Conservation (phyloP, 2,329 filamentous ascomycete genomes). For the Lomentospora prolificans region DNA sequence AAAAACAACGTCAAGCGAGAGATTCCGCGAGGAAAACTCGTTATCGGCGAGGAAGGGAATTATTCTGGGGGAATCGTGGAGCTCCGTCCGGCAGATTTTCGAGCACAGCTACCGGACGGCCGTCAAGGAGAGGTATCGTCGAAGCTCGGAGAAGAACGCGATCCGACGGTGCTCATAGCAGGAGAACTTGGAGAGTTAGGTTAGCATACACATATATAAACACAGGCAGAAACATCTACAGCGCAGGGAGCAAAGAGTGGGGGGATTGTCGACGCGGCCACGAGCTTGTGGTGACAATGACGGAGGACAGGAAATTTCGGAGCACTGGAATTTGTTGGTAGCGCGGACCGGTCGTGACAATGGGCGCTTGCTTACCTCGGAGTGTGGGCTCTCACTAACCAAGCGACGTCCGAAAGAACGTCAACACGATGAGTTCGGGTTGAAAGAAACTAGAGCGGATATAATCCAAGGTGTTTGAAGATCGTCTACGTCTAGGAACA, state of each 20-base stretch:
- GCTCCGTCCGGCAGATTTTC: neutral
- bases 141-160: neutral
- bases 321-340: too few relatives aligned
- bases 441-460: neutral
- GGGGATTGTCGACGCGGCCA: too few relatives aligned
- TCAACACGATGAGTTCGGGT: too few relatives aligned
- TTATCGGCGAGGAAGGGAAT: neutral
- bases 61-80: neutral
- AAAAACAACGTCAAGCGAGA: neutral
- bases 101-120: neutral
- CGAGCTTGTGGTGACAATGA: too few relatives aligned
- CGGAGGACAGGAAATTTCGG: too few relatives aligned
- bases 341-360: neutral
- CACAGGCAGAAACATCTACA: neutral
- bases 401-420: too few relatives aligned
- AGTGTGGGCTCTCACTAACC: too few relatives aligned
- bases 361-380: neutral
- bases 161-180: neutral
- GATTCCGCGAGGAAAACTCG: neutral
- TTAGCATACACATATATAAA: neutral
- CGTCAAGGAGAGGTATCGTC: slow-evolving; percentile 1
- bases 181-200: neutral
- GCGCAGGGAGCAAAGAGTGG: too few relatives aligned
- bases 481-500: neutral
- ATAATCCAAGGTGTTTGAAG: neutral